Evolutionary conservation across 2,329 filamentous ascomycete species (phyloP).

Genomic region (Cladosporium sp.): DNA sequence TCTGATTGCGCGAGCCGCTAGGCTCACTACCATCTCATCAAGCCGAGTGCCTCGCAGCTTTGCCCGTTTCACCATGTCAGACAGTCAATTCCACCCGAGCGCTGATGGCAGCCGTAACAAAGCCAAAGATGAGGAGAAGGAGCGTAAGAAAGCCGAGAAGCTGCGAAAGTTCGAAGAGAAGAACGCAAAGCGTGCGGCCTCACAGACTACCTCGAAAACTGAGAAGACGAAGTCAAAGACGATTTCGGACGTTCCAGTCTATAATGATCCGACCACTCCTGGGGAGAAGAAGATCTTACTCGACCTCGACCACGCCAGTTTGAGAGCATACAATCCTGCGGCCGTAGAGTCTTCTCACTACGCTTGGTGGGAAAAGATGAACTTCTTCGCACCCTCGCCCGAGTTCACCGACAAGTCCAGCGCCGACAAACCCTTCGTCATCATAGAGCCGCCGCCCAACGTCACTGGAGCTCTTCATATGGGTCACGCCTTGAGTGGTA

Average conservation of each 20-base stretch:
- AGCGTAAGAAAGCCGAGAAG: neutral
- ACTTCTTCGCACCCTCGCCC: neutral
- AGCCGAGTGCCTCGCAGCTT: neutral
- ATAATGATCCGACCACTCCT: neutral
- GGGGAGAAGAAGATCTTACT: neutral
- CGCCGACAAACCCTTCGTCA: constrained; percentile 64
- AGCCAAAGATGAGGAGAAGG: neutral
- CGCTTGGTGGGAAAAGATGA: neutral
- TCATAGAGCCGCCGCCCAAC: constrained; percentile 91
- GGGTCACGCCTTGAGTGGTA: constrained; percentile 84
- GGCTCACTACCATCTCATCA: neutral
- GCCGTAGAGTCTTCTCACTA: neutral
- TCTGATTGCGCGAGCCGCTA: neutral
- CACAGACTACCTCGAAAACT: neutral
- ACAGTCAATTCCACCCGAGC: neutral
- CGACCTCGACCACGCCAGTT: neutral
- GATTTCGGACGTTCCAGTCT: neutral
- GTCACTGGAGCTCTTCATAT: constrained; percentile 93
- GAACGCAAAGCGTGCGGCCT: neutral
- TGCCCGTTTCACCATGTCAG: neutral
- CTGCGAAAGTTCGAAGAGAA: neutral
- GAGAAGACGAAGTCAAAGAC: neutral
- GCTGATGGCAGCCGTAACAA: neutral
- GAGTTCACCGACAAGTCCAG: neutral
- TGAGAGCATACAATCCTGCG: neutral